These are phyloP conservation scores for Eucalyptus lansdowneana DNA, from an alignment of 345 rosid species.

Conservation along the genomic window DNA sequence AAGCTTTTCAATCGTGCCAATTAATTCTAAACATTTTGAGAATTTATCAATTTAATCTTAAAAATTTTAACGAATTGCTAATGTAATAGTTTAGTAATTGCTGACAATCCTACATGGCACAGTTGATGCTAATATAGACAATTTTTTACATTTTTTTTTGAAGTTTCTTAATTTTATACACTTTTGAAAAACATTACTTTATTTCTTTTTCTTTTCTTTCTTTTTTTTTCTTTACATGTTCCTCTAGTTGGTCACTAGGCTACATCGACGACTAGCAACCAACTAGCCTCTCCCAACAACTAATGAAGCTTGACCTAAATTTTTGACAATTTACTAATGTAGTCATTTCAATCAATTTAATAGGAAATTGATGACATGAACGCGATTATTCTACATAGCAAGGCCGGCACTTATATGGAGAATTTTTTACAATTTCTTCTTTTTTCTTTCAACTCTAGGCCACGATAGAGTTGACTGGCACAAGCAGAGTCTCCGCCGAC, in stretches of 20 bases:
- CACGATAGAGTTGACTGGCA: fast-evolving
- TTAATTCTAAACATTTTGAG: too few relatives aligned
- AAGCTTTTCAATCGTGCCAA: fast-evolving
- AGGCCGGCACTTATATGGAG: fast-evolving
- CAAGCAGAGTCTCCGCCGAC: background rate
- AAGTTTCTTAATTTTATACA: fast-evolving
- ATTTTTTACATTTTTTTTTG: too few relatives aligned
- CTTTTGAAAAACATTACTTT: fast-evolving
- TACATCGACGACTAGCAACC: fast-evolving
- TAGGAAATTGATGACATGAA: fast-evolving
- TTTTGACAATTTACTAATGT: fast-evolving
- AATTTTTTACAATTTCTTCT: too few relatives aligned
- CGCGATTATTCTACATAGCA: fast-evolving
- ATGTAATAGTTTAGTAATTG: fast-evolving
- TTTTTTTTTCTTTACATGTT: too few relatives aligned
- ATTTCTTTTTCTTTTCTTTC: too few relatives aligned
- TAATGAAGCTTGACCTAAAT: too few relatives aligned
- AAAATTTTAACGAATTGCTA: fast-evolving
- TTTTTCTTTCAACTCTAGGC: background rate
- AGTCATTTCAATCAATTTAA: fast-evolving
- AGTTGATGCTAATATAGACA: fast-evolving
- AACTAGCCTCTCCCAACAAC: too few relatives aligned
- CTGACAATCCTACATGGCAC: fast-evolving
- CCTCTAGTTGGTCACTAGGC: too few relatives aligned
- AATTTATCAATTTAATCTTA: too few relatives aligned